Percentiles rank a stretch among this genome's conserved stretches.
Evolutionary conservation across 225 moss, liverwort and hornwort species (phyloP).

Genomic region (Sphagnum tenellum): DNA sequence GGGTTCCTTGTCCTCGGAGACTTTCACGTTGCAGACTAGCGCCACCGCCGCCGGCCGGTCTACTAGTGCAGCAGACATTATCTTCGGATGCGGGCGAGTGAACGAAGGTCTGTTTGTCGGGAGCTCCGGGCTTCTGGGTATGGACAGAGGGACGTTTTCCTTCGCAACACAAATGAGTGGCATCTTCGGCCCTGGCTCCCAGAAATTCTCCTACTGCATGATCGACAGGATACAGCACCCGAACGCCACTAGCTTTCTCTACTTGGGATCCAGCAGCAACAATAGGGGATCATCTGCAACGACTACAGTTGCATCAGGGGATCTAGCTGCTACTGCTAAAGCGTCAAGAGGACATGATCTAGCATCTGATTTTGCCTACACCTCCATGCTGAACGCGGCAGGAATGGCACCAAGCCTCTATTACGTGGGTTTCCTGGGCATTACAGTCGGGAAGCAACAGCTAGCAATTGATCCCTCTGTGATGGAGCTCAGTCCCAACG

Average conservation of each 20-base stretch:
- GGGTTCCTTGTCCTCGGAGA: conserved; percentile 6
- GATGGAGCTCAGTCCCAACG: conserved; percentile 1
- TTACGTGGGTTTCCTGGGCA: conserved; percentile 3
- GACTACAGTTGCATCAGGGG: too few species aligned
- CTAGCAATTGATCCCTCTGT: background rate
- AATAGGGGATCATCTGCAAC: background rate
- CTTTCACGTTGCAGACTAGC: conserved; percentile 1
- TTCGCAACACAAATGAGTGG: background rate
- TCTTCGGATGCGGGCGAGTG: conserved; percentile 6
- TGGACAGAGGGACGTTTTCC: conserved; percentile 3
- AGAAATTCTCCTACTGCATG: conserved; percentile 4
- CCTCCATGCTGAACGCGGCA: background rate
- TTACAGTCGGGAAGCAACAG: conserved; percentile 2
- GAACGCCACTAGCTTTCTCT: conserved; percentile 6
- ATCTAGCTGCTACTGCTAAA: too few species aligned
- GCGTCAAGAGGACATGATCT: too few species aligned
- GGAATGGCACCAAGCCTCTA: background rate
- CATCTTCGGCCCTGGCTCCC: too few species aligned
- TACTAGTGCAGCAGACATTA: background rate
- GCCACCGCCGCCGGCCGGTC: background rate
- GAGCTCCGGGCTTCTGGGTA: conserved; percentile 3
- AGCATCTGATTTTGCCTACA: too few species aligned
- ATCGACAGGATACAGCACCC: background rate
- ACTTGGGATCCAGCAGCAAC: conserved; percentile 1
- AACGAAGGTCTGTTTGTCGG: conserved; percentile 5